These are phyloP conservation scores for Cnidoscolus chayamansa DNA, from an alignment of 441 rosid species.

Conservation along the genomic window DNA sequence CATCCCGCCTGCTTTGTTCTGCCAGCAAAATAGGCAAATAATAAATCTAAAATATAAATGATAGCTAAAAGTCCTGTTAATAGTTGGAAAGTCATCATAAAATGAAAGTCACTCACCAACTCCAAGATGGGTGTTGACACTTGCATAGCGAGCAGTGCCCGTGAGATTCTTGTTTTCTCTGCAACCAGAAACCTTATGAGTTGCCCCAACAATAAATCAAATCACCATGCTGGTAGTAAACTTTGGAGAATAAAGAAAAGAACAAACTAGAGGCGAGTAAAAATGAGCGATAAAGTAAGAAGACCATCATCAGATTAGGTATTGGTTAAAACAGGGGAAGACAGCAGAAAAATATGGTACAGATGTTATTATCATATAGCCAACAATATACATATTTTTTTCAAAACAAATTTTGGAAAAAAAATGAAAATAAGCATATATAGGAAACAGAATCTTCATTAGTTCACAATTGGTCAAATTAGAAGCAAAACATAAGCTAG, in stretches of 20 bases:
- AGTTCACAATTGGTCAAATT: not conserved
- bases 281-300: not conserved
- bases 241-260: not conserved
- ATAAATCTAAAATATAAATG: constrained; percentile 9
- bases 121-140: constrained; percentile 91
- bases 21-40: constrained; percentile 24
- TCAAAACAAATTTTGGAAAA: not conserved
- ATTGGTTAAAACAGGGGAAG: not conserved
- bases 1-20: constrained; percentile 97
- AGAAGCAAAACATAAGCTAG: not conserved
- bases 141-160: constrained; percentile 94
- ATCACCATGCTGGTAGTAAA: not conserved
- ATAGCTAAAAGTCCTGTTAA: constrained; percentile 15
- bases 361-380: not conserved
- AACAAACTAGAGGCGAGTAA: not conserved
- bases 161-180: constrained; percentile 91
- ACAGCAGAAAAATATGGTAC: not conserved
- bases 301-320: not conserved
- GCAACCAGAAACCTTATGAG: constrained; percentile 21
- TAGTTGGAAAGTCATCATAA: constrained; percentile 23
- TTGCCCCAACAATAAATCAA: not conserved
- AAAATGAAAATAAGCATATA: not conserved
- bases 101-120: constrained; percentile 51
- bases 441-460: not conserved
- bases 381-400: not conserved